phyloP scores from a whole-genome alignment of 2,329 filamentous ascomycete genomes.

The Westerdykella sp. region DNA sequence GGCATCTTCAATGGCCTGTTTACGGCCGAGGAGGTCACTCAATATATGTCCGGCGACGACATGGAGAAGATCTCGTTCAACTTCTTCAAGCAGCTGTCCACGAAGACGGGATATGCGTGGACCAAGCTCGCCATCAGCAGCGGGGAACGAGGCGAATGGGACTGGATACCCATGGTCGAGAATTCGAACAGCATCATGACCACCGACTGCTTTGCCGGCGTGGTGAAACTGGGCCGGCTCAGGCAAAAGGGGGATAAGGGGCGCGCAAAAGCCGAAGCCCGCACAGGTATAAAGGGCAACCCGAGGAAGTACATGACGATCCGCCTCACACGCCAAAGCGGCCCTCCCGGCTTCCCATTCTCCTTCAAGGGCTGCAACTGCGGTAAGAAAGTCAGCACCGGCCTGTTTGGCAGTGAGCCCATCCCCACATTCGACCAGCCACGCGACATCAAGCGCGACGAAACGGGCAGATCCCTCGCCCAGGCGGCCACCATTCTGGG shows the following conservation, averaged over 20 bases:
- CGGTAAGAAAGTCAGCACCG: slow-evolving; percentile 1
- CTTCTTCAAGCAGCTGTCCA: slow-evolving; percentile 24
- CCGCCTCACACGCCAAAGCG: slow-evolving; percentile 12
- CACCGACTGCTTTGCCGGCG: slow-evolving; percentile 23
- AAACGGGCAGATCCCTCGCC: slow-evolving; percentile 1
- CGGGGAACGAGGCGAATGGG: slow-evolving; percentile 16
- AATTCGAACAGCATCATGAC: slow-evolving; percentile 14
- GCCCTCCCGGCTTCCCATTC: slow-evolving; percentile 14
- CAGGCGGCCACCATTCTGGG: slow-evolving; percentile 1
- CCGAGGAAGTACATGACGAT: slow-evolving; percentile 23
- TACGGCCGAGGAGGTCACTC: slow-evolving; percentile 14
- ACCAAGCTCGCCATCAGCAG: slow-evolving; percentile 24
- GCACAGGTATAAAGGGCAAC: slow-evolving; percentile 13
- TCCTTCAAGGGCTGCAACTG: slow-evolving; percentile 14
- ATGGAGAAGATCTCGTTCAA: slow-evolving; percentile 21
- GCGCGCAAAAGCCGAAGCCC: slow-evolving; percentile 6
- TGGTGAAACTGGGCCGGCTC: slow-evolving; percentile 17
- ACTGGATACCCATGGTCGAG: slow-evolving; percentile 23
- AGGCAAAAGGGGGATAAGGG: slow-evolving; percentile 8
- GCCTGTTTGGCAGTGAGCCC: neutral
- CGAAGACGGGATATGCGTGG: slow-evolving; percentile 19
- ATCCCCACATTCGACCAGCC: slow-evolving; percentile 1
- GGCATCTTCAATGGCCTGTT: slow-evolving; percentile 25
- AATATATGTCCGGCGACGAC: slow-evolving; percentile 11
- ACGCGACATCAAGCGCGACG: neutral